A percentile compares a stretch with the other conserved stretches of the same genome.
These are phyloP conservation scores for Clavulina sp. DNA, from an alignment of 768 basidiomycete species.

Conservation along the genomic window DNA sequence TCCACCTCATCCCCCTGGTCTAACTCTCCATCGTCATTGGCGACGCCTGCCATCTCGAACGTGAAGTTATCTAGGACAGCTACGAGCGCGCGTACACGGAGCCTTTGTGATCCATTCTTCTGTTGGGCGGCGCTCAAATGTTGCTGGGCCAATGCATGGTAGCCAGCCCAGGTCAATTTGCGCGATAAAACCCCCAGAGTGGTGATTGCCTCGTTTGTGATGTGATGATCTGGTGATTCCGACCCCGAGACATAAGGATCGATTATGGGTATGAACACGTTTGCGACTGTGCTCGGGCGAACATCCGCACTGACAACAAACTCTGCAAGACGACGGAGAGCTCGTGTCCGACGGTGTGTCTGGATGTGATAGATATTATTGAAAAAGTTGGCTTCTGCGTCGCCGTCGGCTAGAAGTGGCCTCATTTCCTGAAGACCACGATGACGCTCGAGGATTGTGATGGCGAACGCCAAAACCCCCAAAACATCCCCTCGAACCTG, in stretches of 20 bases:
- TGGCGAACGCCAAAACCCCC: conserved; percentile 56
- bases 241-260: conserved; percentile 58
- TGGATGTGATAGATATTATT: conserved; percentile 91
- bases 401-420: conserved; percentile 63
- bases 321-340: conserved; percentile 69
- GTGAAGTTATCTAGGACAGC: conserved; percentile 79
- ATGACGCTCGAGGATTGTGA: conserved; percentile 43
- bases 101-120: conserved; percentile 56
- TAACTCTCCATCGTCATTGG: conserved; percentile 14
- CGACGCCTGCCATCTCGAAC: conserved; percentile 47
- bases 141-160: conserved; percentile 60
- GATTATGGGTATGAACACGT: conserved; percentile 76
- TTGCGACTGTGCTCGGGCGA: conserved; percentile 50
- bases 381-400: conserved; percentile 94
- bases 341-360: conserved; percentile 71
- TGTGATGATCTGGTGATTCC: conserved; percentile 47
- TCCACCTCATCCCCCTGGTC: conserved; percentile 14
- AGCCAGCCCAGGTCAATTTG: conserved; percentile 67
- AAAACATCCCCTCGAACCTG: conserved; percentile 75
- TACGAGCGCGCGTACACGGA: conserved; percentile 72
- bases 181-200: conserved; percentile 63
- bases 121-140: conserved; percentile 53
- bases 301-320: conserved; percentile 48
- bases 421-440: conserved; percentile 58
- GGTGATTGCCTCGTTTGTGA: conserved; percentile 77